These are phyloP conservation scores for Lactarius hengduanensis DNA, from an alignment of 768 basidiomycete genomes.

Conservation along the genomic window DNA sequence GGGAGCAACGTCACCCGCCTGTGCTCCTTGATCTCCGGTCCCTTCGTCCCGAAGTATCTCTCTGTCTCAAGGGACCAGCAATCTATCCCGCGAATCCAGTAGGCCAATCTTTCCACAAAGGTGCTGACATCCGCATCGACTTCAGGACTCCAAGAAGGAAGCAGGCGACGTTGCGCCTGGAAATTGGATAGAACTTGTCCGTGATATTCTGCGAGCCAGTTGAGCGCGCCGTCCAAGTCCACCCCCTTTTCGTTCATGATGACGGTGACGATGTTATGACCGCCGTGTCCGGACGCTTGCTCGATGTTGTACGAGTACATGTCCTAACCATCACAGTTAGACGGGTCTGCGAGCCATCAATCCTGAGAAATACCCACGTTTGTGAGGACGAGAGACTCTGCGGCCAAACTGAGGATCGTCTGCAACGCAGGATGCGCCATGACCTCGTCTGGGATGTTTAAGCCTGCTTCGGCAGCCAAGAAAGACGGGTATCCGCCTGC, in stretches of 20 bases:
- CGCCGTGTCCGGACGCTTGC: slow-evolving; percentile 33
- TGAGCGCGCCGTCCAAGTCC: slow-evolving; percentile 33
- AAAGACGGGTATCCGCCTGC: slow-evolving; percentile 43
- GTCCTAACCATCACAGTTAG: slow-evolving; percentile 27
- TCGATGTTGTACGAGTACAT: slow-evolving; percentile 38
- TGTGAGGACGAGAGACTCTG: slow-evolving; percentile 41
- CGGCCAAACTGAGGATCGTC: slow-evolving; percentile 32
- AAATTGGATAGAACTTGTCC: slow-evolving; percentile 16
- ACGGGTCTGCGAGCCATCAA: not conserved
- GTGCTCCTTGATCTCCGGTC: slow-evolving; percentile 50
- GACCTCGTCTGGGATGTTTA: slow-evolving; percentile 44
- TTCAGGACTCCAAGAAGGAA: slow-evolving; percentile 64
- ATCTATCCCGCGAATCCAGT: slow-evolving; percentile 70
- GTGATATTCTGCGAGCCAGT: slow-evolving; percentile 21
- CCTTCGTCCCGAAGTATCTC: slow-evolving; percentile 34
- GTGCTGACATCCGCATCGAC: slow-evolving; percentile 58
- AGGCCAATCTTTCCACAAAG: slow-evolving; percentile 62
- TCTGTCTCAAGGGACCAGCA: slow-evolving; percentile 70
- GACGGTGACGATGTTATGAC: slow-evolving; percentile 35
- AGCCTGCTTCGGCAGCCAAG: slow-evolving; percentile 36
- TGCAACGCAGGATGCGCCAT: slow-evolving; percentile 40
- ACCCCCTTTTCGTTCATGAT: slow-evolving; percentile 32
- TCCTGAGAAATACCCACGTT: slow-evolving; percentile 35
- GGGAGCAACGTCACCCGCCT: slow-evolving; percentile 3
- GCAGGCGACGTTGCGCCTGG: slow-evolving; percentile 37